Base-by-base conservation (phyloP, 2,329 filamentous ascomycete genomes). In the Neopestalotiopsis sp. region DNA sequence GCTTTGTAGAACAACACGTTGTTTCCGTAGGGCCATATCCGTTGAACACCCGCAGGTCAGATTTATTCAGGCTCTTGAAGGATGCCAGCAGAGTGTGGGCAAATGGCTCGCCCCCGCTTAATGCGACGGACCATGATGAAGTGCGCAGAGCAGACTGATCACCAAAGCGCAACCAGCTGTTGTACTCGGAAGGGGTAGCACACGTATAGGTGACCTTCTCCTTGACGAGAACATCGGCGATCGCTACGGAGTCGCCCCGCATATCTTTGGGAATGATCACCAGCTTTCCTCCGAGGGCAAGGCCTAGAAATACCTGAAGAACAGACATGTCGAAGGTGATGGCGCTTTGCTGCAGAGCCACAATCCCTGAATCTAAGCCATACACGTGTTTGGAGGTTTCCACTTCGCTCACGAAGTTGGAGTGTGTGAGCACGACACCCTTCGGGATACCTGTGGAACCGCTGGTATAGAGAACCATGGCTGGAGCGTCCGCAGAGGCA, bases 361-460 rank as follows among this genome's bases (percentile, higher is more conserved):
- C 67, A 75, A 34, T 42, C n/a, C 2, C 49, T n/a, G 57, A 70
- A 40, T 28, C 13, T 17, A 4, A 62, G 38, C 10, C n/a, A 7
- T 10, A 30, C n/a, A 24, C 28, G 24, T 24, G 24, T 24, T 24
- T 45, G 56, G 24, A 24, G 12, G 24, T 24, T n/a, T 32, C 17
- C 20, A 63, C 56, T 32, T 58, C 30, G 20, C 13, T 62, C 6
- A 17, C 12, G 2, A 76, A 17, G 28, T 40, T 67, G 10, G 38
- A 30, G 57, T 75, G 68, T 2, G 56, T 67, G 9, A 78, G 61
- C 1, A 73, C 24, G 32, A 80, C 75, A 6, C 80, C 80, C 68
- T 82, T 82, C 9, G 80, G 80, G 1, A 13, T 73, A 67, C 71
- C 40, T 69, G 73, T 66, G 57, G 57, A 32, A 65, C 69, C n/a